Percentiles rank a stretch among this genome's conserved stretches.
These are phyloP conservation scores for Penicillium brevicompactum DNA, from an alignment of 2,329 filamentous ascomycete genomes.

Conservation along the genomic window DNA sequence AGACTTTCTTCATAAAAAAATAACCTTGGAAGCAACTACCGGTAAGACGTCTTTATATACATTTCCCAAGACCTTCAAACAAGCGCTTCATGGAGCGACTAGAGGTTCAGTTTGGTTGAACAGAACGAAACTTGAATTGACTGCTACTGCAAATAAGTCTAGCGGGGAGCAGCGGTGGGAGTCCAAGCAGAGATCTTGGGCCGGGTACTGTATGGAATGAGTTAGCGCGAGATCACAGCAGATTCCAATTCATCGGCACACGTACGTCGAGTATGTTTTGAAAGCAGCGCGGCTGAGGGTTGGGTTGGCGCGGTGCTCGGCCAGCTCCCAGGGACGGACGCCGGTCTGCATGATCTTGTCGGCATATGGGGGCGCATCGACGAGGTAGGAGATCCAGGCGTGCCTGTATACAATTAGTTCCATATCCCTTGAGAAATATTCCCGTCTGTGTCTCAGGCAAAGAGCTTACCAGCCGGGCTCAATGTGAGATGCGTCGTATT, in stretches of 20 bases:
- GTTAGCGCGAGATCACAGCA: slow-evolving; percentile 1
- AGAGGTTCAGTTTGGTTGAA: slow-evolving; percentile 10
- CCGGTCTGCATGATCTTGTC: slow-evolving; percentile 72
- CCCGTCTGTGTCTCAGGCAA: not conserved
- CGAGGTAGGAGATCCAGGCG: slow-evolving; percentile 92
- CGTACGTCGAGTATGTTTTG: slow-evolving; percentile 94
- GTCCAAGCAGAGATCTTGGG: slow-evolving; percentile 40
- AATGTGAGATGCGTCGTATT: slow-evolving; percentile 67
- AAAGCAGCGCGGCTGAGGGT: slow-evolving; percentile 78
- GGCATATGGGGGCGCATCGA: slow-evolving; percentile 79
- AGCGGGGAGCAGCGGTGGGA: slow-evolving; percentile 40
- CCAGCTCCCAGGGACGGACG: slow-evolving; percentile 74
- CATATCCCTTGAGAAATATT: not conserved
- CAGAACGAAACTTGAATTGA: slow-evolving; percentile 17
- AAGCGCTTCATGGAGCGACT: not conserved
- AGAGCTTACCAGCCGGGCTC: slow-evolving; percentile 77
- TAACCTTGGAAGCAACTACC: slow-evolving; percentile 14
- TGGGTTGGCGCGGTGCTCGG: slow-evolving; percentile 71
- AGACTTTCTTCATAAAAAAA: slow-evolving; percentile 18
- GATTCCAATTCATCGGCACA: slow-evolving; percentile 28
- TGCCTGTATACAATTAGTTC: slow-evolving; percentile 59
- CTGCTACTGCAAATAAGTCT: slow-evolving; percentile 22
- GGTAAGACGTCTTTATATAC: slow-evolving; percentile 41
- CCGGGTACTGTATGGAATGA: slow-evolving; percentile 26
- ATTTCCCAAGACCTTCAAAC: slow-evolving; percentile 23